phyloP scores from a whole-genome alignment of 805 yeast genomes.

The Candida sphagnicola region DNA sequence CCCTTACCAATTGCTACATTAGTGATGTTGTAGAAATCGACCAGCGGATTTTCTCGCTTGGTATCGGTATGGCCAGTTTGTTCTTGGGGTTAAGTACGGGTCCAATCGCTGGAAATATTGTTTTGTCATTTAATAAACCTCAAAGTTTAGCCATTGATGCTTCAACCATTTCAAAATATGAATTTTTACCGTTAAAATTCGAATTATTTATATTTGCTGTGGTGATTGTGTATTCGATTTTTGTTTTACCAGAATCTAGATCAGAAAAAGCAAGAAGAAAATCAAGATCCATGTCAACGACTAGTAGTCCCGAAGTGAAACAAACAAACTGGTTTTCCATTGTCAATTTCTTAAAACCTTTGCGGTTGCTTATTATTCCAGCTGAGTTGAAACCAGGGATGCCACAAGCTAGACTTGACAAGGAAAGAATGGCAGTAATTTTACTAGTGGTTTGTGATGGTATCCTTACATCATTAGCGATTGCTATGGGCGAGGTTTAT shows the following conservation, averaged over 20 bases:
- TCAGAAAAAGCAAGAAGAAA: slow-evolving; percentile 48
- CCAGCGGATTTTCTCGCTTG: slow-evolving; percentile 54
- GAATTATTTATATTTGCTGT: slow-evolving; percentile 31
- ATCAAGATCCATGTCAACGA: slow-evolving; percentile 41
- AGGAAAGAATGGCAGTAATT: slow-evolving; percentile 38
- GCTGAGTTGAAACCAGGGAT: slow-evolving; percentile 22
- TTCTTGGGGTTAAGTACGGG: slow-evolving; percentile 62
- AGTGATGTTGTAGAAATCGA: slow-evolving; percentile 68
- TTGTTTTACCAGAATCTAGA: slow-evolving; percentile 61
- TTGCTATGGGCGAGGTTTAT: slow-evolving; percentile 37
- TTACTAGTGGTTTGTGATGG: slow-evolving; percentile 47
- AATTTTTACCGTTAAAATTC: slow-evolving; percentile 29
- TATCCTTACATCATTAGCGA: slow-evolving; percentile 22
- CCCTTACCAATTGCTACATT: slow-evolving; percentile 64
- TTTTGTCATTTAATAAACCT: slow-evolving; percentile 9
- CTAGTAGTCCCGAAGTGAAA: slow-evolving; percentile 6
- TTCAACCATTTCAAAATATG: slow-evolving; percentile 16
- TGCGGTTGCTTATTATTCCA: slow-evolving; percentile 54
- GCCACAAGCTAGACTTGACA: slow-evolving; percentile 12
- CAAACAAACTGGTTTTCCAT: slow-evolving; percentile 2
- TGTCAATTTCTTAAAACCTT: slow-evolving; percentile 38
- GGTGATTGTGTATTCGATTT: slow-evolving; percentile 20
- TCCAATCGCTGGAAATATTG: slow-evolving; percentile 52
- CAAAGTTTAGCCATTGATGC: background rate
- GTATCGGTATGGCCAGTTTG: slow-evolving; percentile 54